phyloP scores from a whole-genome alignment of 1,284 basidiomycete species.

The Microbotryum lychnidis-dioicae region DNA sequence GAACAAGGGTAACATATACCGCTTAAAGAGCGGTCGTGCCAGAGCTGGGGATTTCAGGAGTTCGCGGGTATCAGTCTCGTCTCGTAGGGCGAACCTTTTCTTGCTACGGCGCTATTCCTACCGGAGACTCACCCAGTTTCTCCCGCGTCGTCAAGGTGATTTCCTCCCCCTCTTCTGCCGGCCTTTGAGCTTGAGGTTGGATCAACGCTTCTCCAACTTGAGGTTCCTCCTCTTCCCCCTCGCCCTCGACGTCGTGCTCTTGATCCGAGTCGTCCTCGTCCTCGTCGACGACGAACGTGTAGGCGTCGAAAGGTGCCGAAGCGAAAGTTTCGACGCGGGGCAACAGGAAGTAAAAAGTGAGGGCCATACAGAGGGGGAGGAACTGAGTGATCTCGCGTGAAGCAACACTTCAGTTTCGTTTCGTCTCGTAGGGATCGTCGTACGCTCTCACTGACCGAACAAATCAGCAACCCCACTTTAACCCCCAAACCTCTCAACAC shows the following conservation, averaged over 20 bases:
- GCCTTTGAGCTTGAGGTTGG: neutral
- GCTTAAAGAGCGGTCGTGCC: conserved; percentile 31
- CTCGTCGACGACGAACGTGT: conserved; percentile 43
- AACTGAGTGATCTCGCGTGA: conserved; percentile 46
- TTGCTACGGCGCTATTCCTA: too few species aligned
- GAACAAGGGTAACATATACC: conserved; percentile 38
- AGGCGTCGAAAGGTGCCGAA: conserved; percentile 43
- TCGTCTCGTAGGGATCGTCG: too few species aligned
- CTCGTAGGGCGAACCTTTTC: too few species aligned
- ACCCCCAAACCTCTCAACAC: conserved; percentile 78
- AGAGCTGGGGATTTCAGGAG: conserved; percentile 3
- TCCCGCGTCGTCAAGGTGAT: conserved; percentile 13
- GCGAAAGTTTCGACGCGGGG: conserved; percentile 44
- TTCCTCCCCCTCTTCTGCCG: conserved; percentile 11
- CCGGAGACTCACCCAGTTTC: conserved; percentile 23
- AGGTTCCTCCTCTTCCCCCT: conserved; percentile 34
- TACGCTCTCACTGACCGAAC: conserved; percentile 17
- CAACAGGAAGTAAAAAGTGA: conserved; percentile 65
- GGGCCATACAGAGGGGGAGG: conserved; percentile 62
- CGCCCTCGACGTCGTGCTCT: conserved; percentile 6
- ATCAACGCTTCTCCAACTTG: neutral
- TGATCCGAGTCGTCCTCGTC: conserved; percentile 43
- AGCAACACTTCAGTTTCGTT: too few species aligned
- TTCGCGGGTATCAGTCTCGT: too few species aligned
- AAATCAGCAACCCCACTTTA: conserved; percentile 67